These are phyloP conservation scores for Hygrocybe coccinea DNA, from an alignment of 768 basidiomycete genomes.

Conservation along the genomic window DNA sequence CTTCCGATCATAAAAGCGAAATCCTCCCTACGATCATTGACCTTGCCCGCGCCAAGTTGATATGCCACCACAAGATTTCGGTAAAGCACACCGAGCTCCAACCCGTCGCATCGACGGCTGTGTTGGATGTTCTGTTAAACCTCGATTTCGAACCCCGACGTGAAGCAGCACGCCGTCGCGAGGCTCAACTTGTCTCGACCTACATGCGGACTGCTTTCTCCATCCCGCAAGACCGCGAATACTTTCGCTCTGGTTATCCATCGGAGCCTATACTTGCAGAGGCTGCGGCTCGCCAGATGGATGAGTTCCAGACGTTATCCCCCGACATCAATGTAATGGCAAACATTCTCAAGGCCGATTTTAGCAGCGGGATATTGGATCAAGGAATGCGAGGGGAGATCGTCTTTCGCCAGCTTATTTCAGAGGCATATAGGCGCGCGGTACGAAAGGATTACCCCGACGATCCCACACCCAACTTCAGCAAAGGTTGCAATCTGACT, in stretches of 20 bases:
- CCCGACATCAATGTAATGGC: constrained; percentile 3
- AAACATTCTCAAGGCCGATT: constrained; percentile 2
- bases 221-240: constrained; percentile 20
- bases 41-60: background rate
- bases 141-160: constrained; percentile 14
- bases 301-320: background rate
- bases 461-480: constrained; percentile 9
- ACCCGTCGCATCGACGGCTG: constrained; percentile 3
- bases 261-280: constrained; percentile 35
- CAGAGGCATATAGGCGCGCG: constrained; percentile 21
- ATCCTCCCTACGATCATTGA: background rate
- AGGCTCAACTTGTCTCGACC: constrained; percentile 20
- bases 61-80: background rate
- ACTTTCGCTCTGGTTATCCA: constrained; percentile 26
- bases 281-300: constrained; percentile 18
- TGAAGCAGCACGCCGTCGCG: background rate
- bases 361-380: constrained; percentile 12
- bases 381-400: constrained; percentile 21
- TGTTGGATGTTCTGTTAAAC: constrained; percentile 14
- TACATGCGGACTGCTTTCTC: constrained; percentile 27
- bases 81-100: background rate
- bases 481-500: constrained; percentile 16
- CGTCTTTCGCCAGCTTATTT: constrained; percentile 22
- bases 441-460: background rate
- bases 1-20: background rate